Percentiles rank a stretch among this genome's conserved stretches.
phyloP scores from a whole-genome alignment of 805 yeast species.

The Candida pseudoglaebosa region DNA sequence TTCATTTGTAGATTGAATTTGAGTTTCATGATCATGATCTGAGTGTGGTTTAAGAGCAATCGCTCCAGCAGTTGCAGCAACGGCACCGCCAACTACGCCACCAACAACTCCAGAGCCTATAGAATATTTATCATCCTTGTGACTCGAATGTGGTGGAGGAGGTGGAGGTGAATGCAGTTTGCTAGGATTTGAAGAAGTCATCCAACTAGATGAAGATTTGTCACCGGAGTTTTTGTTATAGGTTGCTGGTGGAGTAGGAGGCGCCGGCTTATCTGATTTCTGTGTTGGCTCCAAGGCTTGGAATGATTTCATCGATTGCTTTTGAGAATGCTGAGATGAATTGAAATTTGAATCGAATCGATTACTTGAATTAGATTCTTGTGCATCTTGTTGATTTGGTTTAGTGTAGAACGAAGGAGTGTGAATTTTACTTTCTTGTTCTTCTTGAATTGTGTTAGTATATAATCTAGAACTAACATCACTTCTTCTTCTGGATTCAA shows the following conservation, averaged over 20 bases:
- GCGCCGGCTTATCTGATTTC: slow-evolving; percentile 6
- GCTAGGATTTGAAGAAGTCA: slow-evolving; percentile 18
- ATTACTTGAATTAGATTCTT: background rate
- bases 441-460: background rate
- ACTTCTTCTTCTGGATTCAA: background rate
- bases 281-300: slow-evolving; percentile 9
- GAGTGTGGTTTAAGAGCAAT: background rate
- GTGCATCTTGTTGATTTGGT: background rate
- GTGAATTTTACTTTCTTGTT: background rate
- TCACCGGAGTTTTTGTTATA: slow-evolving; percentile 26
- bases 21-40: background rate
- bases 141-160: slow-evolving; percentile 2
- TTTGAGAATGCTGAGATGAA: slow-evolving; percentile 9
- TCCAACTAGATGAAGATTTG: slow-evolving; percentile 4
- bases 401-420: slow-evolving; percentile 6
- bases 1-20: background rate
- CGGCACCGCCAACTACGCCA: slow-evolving; percentile 9
- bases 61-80: slow-evolving; percentile 6
- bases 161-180: slow-evolving; percentile 9
- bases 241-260: slow-evolving; percentile 34
- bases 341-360: background rate
- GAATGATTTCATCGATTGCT: background rate
- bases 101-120: slow-evolving; percentile 7
- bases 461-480: slow-evolving; percentile 1
- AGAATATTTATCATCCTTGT: background rate